A percentile compares a stretch with the other conserved stretches of the same genome.
Evolutionary conservation across 1,284 basidiomycete species (phyloP).

Genomic region (Pseudozyma sp.): DNA sequence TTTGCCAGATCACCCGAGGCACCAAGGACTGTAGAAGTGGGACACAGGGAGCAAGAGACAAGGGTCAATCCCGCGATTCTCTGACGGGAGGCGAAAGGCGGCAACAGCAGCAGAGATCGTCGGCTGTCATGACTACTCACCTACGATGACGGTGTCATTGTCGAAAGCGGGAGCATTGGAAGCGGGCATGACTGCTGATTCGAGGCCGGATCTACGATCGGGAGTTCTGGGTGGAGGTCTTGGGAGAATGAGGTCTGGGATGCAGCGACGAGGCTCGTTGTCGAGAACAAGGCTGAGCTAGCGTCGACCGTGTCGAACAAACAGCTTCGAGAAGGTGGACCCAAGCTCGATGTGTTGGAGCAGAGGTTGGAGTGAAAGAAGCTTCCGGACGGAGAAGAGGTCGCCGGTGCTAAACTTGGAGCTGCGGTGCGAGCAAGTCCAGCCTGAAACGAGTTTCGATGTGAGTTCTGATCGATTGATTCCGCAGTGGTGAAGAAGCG

Average conservation of each 20-base stretch:
- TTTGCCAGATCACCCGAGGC: constrained; percentile 98
- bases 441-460: background rate
- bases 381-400: background rate
- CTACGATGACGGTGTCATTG: constrained; percentile 64
- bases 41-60: background rate
- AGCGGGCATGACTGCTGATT: constrained; percentile 34
- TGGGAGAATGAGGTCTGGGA: background rate
- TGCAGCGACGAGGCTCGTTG: too few relatives aligned
- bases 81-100: too few relatives aligned
- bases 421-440: too few relatives aligned
- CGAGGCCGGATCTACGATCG: background rate
- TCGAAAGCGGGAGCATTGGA: constrained; percentile 52
- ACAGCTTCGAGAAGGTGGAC: too few relatives aligned
- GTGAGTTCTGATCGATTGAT: too few relatives aligned
- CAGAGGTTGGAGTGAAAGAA: too few relatives aligned
- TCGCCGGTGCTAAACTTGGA: too few relatives aligned
- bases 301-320: too few relatives aligned
- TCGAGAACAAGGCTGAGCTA: too few relatives aligned
- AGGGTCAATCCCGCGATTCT: background rate
- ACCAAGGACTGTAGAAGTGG: constrained; percentile 79
- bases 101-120: too few relatives aligned
- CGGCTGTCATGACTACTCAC: constrained; percentile 37
- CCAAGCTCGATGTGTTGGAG: too few relatives aligned
- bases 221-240: background rate
- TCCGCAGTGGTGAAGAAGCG: too few relatives aligned